Evolutionary conservation across 2,329 filamentous ascomycete species (phyloP), one percentile per base, ranked within the genome.

Genomic region (Scleromitrula shiraiana): DNA sequence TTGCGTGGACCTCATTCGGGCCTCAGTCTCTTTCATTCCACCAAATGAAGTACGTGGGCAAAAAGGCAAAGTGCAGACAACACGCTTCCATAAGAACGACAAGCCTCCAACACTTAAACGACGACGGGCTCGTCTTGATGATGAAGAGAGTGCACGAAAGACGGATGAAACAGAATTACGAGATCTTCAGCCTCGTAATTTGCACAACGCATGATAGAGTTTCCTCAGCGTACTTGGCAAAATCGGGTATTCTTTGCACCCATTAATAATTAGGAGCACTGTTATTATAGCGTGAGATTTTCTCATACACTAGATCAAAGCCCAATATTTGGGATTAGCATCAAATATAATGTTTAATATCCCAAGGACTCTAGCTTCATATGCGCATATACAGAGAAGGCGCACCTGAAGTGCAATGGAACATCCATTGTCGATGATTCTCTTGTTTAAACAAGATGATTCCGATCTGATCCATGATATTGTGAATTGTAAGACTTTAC

Each of bases 1-100:
- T 4, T 70, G 80, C 3, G 71, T 91, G 3, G 67, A 75, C 24
- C 63, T 72, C 23, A 61, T 88, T 47, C 77, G 75, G 46, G 49
- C 42, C 20, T 42, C 40, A n/a, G 46, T 51, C 38, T 50, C 50
- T 12, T 51, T 59, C 10, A 47, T 52, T 10, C 17, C 36, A 37
- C 27, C 50, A 20, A 40, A 39, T 17, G 19, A 45, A 41, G 26
- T 23, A 39, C 30, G 30, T 5, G 14, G 12, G 7, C 20, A 15
- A 48, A 48, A 14, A 29, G 20, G 23, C 17, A 7, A 6, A 17
- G 19, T 12, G 24, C 29, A 32, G 27, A 24, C n/a, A 12, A 14
- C 29, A 5, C 44, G 12, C 17, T 24, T 15, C n/a, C 14, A 23
- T 17, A 27, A 10, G 8, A 20, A 19, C 38, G 29, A 36, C 10